These are phyloP conservation scores for Talaromyces piceae DNA, from an alignment of 2,329 filamentous ascomycete species.

Conservation along the genomic window DNA sequence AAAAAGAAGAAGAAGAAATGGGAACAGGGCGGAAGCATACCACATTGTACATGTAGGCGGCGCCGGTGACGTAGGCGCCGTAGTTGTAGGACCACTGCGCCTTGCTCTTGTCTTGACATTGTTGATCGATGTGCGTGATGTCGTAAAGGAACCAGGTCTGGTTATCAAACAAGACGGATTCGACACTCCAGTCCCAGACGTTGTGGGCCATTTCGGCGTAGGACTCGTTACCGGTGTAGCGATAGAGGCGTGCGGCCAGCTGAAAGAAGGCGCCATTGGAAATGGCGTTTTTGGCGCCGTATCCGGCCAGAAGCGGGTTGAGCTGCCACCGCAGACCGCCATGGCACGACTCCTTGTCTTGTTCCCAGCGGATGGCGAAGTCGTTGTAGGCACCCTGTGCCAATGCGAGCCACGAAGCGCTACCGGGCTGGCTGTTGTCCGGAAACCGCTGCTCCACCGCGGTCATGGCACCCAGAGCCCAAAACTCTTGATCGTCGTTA, in stretches of 20 bases:
- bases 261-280: conserved; percentile 49
- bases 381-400: conserved; percentile 75
- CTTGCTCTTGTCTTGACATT: conserved; percentile 45
- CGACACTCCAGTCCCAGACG: conserved; percentile 51
- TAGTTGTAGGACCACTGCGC: conserved; percentile 53
- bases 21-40: too few relatives aligned
- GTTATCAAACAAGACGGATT: conserved; percentile 44
- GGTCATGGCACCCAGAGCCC: conserved; percentile 68
- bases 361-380: conserved; percentile 65
- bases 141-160: conserved; percentile 35
- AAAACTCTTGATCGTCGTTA: conserved; percentile 60
- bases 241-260: conserved; percentile 56
- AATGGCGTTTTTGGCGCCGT: conserved; percentile 47
- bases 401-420: conserved; percentile 70
- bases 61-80: conserved; percentile 48
- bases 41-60: conserved; percentile 51
- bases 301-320: conserved; percentile 63
- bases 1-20: background rate
- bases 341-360: conserved; percentile 45
- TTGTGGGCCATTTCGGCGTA: conserved; percentile 68
- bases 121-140: conserved; percentile 42
- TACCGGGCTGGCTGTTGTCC: conserved; percentile 50
- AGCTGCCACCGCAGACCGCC: conserved; percentile 80
- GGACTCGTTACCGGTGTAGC: conserved; percentile 67
- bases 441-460: conserved; percentile 69